Evolutionary conservation across 768 basidiomycete species (phyloP), one percentile per base, ranked within the genome.

Genomic region (Sarcodon aspratus): DNA sequence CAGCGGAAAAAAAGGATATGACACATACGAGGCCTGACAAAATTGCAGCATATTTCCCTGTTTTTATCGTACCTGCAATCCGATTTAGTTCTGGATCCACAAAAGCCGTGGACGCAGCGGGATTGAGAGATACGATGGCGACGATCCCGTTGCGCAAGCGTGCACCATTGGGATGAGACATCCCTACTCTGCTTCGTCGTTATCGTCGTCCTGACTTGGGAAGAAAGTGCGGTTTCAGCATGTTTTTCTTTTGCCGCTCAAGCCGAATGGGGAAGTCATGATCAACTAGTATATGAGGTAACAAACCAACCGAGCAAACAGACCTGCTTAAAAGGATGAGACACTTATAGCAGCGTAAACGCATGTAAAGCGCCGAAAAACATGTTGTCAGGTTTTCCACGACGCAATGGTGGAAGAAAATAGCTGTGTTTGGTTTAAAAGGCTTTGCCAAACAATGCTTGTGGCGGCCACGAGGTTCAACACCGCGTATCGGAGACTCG

Each of bases 391-490:
- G 21, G 21, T 27, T 27, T 27, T 27, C 21, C 21, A 27, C 21
- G 21, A 27, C 21, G 21, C 21, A 27, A 27, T 27, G 21, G 2
- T 5, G 21, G 15, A 46, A 34, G 17, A 11, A 32, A 11, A 46
- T 17, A 47, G 33, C 46, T 47, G 52, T 58, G 55, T 58, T 58
- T 56, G 57, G 50, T 54, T 51, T 55, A 36, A 46, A 58, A 43
- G 57, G 54, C 48, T 7, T 56, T 56, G 57, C 47, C 47, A 55
- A 58, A 58, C 53, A 53, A 53, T 38, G 27, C 21, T 27, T 27
- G 21, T 27, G 21, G 21, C 21, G 21, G 21, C 21, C 21, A 27
- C 21, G 21, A 27, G 21, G 21, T 27, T 27, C 21, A 27, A 27
- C 21, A 2, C 21, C 21, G 5, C 21, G 3, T 27, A 27, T 27